phyloP scores from a whole-genome alignment of 441 rosid genomes.

The Manihot esculenta region DNA sequence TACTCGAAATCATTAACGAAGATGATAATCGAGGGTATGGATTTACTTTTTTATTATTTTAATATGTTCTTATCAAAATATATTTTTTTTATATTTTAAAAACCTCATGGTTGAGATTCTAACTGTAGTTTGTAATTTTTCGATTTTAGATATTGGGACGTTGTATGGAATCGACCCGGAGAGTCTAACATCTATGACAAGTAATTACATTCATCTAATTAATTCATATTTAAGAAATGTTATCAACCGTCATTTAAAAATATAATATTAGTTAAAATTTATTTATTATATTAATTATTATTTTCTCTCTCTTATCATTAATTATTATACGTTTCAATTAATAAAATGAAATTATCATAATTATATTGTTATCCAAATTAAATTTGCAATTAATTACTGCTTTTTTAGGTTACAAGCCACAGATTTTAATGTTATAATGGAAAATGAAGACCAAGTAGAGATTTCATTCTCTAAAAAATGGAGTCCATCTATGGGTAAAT shows the following conservation, averaged over 20 bases:
- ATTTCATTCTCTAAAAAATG: constrained; percentile 63
- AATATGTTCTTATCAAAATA: neutral
- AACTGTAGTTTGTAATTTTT: neutral
- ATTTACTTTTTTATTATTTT: neutral
- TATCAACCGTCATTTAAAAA: no score
- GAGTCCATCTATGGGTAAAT: constrained; percentile 29
- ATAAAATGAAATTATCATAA: no score
- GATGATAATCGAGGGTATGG: constrained; percentile 44
- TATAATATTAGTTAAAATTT: no score
- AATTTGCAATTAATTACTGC: neutral
- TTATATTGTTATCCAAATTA: neutral
- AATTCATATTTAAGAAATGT: no score
- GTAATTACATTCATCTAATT: constrained; percentile 24
- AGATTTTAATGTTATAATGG: constrained; percentile 37
- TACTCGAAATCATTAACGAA: constrained; percentile 35
- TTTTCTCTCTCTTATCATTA: no score
- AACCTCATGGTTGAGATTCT: neutral
- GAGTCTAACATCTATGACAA: constrained; percentile 26
- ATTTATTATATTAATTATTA: no score
- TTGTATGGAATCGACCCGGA: constrained; percentile 53
- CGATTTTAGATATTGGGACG: constrained; percentile 51
- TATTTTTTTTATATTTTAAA: neutral
- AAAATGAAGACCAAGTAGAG: constrained; percentile 54
- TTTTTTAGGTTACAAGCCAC: constrained; percentile 44
- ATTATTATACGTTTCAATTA: no score